Conservation (phyloP, 2,329 filamentous ascomycete species). For the Biscogniauxia sp. region DNA sequence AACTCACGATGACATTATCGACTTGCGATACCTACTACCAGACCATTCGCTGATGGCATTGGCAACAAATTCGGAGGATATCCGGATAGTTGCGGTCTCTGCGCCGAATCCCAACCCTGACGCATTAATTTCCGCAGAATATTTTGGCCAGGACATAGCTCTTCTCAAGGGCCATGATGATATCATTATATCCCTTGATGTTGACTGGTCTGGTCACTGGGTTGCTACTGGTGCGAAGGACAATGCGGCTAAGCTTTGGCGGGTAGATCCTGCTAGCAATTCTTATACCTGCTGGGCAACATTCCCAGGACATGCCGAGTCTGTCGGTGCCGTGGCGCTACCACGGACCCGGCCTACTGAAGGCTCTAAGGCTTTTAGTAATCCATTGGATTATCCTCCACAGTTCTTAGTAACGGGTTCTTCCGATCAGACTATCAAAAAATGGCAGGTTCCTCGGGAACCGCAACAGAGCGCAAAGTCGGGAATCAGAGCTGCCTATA, state of each 20-base stretch:
- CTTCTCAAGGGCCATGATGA: conserved; percentile 88
- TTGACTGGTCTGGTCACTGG: conserved; percentile 97
- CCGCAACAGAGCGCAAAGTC: conserved; percentile 47
- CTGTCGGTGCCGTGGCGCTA: conserved; percentile 83
- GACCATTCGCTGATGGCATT: conserved; percentile 81
- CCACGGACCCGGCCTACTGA: conserved; percentile 67
- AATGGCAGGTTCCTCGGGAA: conserved; percentile 75
- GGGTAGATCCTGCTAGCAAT: conserved; percentile 71
- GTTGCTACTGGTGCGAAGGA: conserved; percentile 95
- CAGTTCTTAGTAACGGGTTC: conserved; percentile 86
- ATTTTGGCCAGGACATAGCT: conserved; percentile 88
- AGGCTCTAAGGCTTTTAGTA: conserved; percentile 66
- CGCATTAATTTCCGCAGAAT: conserved; percentile 42
- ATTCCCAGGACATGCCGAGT: conserved; percentile 92
- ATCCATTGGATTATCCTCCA: conserved; percentile 78
- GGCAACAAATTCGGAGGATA: conserved; percentile 92
- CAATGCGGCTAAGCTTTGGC: conserved; percentile 90
- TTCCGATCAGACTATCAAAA: conserved; percentile 92
- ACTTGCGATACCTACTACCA: conserved; percentile 80
- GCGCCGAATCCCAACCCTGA: conserved; percentile 35
- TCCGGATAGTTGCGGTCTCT: conserved; percentile 76
- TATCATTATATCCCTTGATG: conserved; percentile 90
- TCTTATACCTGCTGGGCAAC: conserved; percentile 78
- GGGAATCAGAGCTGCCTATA: conserved; percentile 70
- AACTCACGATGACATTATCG: conserved; percentile 96